Evolutionary conservation across 208 protist genomes (phyloP), one percentile per base, ranked within the genome.

Genomic region (Trypanosoma mega): DNA sequence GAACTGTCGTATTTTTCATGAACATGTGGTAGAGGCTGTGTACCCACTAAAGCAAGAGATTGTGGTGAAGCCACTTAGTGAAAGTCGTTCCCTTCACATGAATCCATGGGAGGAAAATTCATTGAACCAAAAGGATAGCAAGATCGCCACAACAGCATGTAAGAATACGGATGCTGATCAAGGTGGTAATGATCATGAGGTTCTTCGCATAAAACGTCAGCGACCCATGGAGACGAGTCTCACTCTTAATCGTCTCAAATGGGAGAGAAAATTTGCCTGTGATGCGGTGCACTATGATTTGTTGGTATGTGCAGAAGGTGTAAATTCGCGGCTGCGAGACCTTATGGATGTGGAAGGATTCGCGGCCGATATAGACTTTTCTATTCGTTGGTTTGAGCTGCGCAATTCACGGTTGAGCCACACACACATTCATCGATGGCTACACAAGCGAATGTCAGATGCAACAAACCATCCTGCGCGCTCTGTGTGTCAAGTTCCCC

Each of bases 261-360:
- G 84, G 82, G 80, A 87, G 34, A 63, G 66, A 24, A 82, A 86
- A 45, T 90, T 75, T 66, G 77, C 80, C 1, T 67, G 60, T 23
- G 74, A 87, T 12, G 86, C 82, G 1, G 85, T 93, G 14, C 62
- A 85, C 67, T 96, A 93, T 60, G 90, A 96, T 58, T 63, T 96
- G 11, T 71, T 96, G 23, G 79, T 96, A 52, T 81, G 56, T 41
- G 85, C 84, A 1, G 90, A 96, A 34, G 90, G 90, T 1, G 80
- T 80, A 18, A 80, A 80, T 64, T 96, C 90, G n/a, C 58, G 74
- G 33, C 61, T 93, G 64, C 81, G 90, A 0, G 72, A 90, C 57
- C 63, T 92, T 41, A 63, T 93, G 8, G 90, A 96, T 58, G 86
- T 93, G 41, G 86, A 96, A 57, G 90, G 86, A 31, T 89, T 93